Evolutionary conservation across 169 alveolate genomes (phyloP).

Genomic region (Cystoisospora suis): DNA sequence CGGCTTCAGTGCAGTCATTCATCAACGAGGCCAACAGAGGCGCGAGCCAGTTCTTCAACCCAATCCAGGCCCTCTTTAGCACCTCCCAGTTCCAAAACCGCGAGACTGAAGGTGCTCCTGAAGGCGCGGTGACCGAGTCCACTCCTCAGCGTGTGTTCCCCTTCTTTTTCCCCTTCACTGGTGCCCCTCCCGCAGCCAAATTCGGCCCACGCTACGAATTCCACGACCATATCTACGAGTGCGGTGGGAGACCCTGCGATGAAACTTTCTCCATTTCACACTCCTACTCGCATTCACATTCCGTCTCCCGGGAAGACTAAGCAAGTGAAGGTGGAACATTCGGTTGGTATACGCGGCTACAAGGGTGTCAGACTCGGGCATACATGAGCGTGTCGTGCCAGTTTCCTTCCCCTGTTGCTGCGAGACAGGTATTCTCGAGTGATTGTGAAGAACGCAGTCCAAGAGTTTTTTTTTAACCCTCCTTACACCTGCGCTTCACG

Average conservation of each 20-base stretch:
- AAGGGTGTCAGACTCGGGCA: too few relatives aligned
- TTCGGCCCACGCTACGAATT: slow-evolving; percentile 26
- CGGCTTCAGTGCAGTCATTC: not conserved
- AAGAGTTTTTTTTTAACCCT: not conserved
- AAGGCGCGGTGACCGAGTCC: not conserved
- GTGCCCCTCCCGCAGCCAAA: slow-evolving; percentile 15
- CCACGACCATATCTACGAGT: slow-evolving; percentile 30
- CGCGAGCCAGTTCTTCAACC: slow-evolving; percentile 9
- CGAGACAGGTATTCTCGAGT: slow-evolving; percentile 19
- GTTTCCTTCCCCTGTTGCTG: too few relatives aligned
- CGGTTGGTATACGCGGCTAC: too few relatives aligned
- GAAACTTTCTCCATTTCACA: not conserved
- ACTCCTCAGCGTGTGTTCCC: slow-evolving; percentile 30
- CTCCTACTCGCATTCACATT: slow-evolving; percentile 21
- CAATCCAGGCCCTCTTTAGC: slow-evolving; percentile 10
- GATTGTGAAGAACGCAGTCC: slow-evolving; percentile 14
- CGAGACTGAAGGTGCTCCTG: not conserved
- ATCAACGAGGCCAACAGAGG: slow-evolving; percentile 25
- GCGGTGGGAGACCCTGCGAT: slow-evolving; percentile 33
- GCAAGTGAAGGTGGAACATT: too few relatives aligned
- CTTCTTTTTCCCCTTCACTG: slow-evolving; percentile 27
- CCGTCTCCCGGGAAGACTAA: slow-evolving; percentile 22
- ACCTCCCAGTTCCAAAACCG: slow-evolving; percentile 12
- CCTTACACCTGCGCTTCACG: not conserved
- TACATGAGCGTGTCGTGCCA: not conserved